A percentile compares a stretch with the other conserved stretches of the same genome.
Evolutionary conservation across 169 alveolate genomes (phyloP).

Genomic region (Besnoitia besnoiti): DNA sequence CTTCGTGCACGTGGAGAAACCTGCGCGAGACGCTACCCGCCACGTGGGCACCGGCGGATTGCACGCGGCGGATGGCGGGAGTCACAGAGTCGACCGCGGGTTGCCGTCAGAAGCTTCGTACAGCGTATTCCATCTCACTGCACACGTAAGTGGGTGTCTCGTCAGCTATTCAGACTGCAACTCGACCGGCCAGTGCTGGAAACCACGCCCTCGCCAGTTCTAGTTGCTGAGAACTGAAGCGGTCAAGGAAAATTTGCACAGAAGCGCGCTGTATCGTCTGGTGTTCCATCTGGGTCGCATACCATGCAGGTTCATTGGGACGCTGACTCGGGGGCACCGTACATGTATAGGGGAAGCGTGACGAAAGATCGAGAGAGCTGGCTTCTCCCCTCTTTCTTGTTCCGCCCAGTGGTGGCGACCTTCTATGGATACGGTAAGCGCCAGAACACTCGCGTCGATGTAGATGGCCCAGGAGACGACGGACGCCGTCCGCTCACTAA

Average conservation of each 20-base stretch:
- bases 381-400: neutral
- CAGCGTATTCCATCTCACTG: conserved; percentile 4
- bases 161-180: neutral
- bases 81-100: neutral
- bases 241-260: neutral
- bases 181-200: neutral
- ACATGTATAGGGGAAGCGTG: conserved; percentile 13
- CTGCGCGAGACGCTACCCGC: neutral
- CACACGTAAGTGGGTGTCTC: conserved; percentile 5
- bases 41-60: neutral
- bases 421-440: conserved; percentile 20
- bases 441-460: neutral
- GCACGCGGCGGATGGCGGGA: neutral
- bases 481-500: neutral
- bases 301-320: conserved; percentile 14
- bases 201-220: too few relatives aligned
- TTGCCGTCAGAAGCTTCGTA: neutral
- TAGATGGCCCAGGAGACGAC: neutral
- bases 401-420: conserved; percentile 41
- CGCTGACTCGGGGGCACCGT: neutral
- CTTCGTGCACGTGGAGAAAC: too few relatives aligned
- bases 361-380: neutral
- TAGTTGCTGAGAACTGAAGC: too few relatives aligned
- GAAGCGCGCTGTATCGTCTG: neutral
- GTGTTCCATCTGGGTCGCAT: neutral